Conservation (phyloP, 2,329 filamentous ascomycete genomes). For the Hypoxylon sp. region DNA sequence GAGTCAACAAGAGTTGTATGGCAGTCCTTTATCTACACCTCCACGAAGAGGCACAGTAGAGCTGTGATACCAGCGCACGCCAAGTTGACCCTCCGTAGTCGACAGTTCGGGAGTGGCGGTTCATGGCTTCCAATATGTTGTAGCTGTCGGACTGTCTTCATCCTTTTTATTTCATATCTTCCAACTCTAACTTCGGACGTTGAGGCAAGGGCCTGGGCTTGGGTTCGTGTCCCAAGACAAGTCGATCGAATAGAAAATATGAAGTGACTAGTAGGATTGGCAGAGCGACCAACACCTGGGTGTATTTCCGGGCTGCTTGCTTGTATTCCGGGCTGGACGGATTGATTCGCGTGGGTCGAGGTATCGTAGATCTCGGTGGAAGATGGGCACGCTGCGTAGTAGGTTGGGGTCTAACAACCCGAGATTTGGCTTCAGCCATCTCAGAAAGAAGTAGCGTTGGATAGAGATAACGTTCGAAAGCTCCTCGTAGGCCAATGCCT, state of each 20-base stretch:
- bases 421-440: conserved; percentile 26
- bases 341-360: conserved; percentile 47
- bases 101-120: too few species aligned
- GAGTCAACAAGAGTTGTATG: not conserved
- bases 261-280: conserved; percentile 69
- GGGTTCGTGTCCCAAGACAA: conserved; percentile 44
- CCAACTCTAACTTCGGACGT: not conserved
- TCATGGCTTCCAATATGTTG: not conserved
- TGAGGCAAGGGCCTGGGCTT: conserved; percentile 36
- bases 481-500: not conserved
- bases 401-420: conserved; percentile 3
- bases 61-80: not conserved
- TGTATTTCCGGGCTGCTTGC: conserved; percentile 60
- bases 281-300: conserved; percentile 63
- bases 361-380: conserved; percentile 9
- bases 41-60: not conserved
- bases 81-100: too few species aligned
- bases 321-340: conserved; percentile 55
- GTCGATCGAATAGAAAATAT: conserved; percentile 64
- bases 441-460: not conserved
- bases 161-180: conserved; percentile 8
- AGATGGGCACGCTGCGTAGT: conserved; percentile 18
- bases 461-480: not conserved
- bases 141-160: conserved; percentile 9
- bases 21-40: not conserved